A percentile compares a stretch with the other conserved stretches of the same genome.
Conservation (phyloP, 106 monocot species). For the Dioscorea dumetorum region DNA sequence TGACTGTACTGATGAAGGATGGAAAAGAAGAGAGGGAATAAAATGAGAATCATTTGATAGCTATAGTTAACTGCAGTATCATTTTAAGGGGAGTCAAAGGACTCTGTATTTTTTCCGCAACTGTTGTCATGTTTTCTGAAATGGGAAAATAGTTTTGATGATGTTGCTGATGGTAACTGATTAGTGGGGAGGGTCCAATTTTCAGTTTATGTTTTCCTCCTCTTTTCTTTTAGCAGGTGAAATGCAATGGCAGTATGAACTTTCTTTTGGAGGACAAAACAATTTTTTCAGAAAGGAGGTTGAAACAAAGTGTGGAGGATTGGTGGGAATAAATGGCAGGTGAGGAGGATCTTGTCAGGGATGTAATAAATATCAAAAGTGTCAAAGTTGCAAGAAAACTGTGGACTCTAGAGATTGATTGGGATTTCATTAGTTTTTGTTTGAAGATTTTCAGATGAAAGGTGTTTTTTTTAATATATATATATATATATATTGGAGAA, state of each 20-base stretch:
- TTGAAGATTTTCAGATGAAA: too few species aligned
- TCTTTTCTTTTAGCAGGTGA: constrained; percentile 28
- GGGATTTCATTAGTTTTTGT: too few species aligned
- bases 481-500: too few species aligned
- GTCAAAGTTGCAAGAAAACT: too few species aligned
- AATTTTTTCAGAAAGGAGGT: too few species aligned
- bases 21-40: constrained; percentile 1
- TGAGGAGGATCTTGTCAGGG: too few species aligned
- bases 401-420: too few species aligned
- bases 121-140: constrained; percentile 12
- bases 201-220: constrained; percentile 1
- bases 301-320: too few species aligned
- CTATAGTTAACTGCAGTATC: constrained; percentile 60
- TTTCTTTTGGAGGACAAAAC: background rate
- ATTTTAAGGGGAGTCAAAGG: background rate
- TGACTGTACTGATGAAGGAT: constrained; percentile 26
- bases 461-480: too few species aligned
- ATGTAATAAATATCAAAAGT: too few species aligned
- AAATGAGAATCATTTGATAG: constrained; percentile 45
- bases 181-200: background rate
- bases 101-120: background rate
- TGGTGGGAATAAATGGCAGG: too few species aligned
- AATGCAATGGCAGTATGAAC: constrained; percentile 21
- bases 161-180: constrained; percentile 6
- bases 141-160: background rate